These are phyloP conservation scores for Paspalum vaginatum DNA, from an alignment of 176 grass and related monocot species.

Conservation along the genomic window DNA sequence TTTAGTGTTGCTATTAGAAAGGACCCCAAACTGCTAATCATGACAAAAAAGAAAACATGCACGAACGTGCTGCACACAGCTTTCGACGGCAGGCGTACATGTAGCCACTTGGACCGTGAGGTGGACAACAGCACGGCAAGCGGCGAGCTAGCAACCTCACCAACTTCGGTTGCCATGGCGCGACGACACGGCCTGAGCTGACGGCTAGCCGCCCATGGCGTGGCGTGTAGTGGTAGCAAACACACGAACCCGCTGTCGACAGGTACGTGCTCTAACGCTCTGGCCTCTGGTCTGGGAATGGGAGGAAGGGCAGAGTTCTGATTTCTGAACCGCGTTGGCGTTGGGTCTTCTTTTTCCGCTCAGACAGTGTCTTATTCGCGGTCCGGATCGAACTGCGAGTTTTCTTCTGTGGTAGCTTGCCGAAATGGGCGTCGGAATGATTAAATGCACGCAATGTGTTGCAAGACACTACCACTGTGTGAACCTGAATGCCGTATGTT, in stretches of 20 bases:
- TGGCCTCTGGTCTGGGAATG: too few species aligned
- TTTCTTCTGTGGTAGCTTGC: slow-evolving; percentile 11
- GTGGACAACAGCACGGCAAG: background rate
- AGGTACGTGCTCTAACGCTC: background rate
- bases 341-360: background rate
- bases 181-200: background rate
- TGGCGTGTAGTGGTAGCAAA: background rate
- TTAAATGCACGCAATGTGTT: background rate
- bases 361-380: too few species aligned
- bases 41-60: background rate
- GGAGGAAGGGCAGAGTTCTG: too few species aligned
- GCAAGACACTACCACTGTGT: background rate
- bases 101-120: too few species aligned
- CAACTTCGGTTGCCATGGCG: slow-evolving; percentile 23
- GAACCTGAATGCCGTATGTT: background rate
- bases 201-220: background rate
- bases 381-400: background rate
- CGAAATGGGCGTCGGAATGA: background rate
- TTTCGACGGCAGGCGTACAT: background rate
- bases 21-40: background rate
- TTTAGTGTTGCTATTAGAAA: background rate
- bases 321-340: background rate
- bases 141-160: slow-evolving; percentile 5
- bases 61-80: background rate
- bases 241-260: background rate